Evolutionary conservation across 345 rosid species (phyloP), one percentile per base, ranked within the genome.

Genomic region (Linum lewisii): DNA sequence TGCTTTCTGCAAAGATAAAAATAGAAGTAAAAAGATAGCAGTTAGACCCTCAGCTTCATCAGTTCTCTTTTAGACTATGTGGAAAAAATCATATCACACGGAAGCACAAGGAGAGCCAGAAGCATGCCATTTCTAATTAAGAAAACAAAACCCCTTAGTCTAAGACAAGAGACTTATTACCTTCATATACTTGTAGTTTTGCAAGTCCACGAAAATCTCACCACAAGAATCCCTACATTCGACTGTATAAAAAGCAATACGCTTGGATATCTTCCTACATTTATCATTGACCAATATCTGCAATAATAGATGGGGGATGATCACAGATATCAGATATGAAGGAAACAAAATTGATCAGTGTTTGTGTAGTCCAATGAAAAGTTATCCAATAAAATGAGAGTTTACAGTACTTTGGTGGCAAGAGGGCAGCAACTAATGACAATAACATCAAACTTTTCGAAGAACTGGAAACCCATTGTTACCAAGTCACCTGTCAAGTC

Each of bases 141-240:
- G n/a, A n/a, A n/a, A 51, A 61, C 26, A 24, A 34, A 29, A 11
- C 25, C 10, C 32, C 15, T 34, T 44, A 38, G 16, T 4, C 6
- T 23, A 51, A 36, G 3, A 13, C 3, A 18, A 38, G 36, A 54
- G 54, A 58, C 37, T 61, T 13, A 7, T 63, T 52, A 76, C 77
- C 95, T 82, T 81, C 21, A 84, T 47, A 51, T 79, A 83, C 61
- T 78, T 82, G 67, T 86, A 81, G 24, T 76, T 72, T 71, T 82
- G 90, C 67, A 93, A 74, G 68, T 93, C 97, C 24, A 85, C 94
- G 69, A 93, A 93, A 26, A 93, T 83, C 77, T 93, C 95, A 57
- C 95, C 97, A 58, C 81, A 83, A 5, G 88, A 86, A 71, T 81
- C 86, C 72, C 94, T 83, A 63, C 94, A 85, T 47, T 89, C 97